Evolutionary conservation across 805 yeast species (phyloP).

Genomic region (Hanseniaspora vineae): DNA sequence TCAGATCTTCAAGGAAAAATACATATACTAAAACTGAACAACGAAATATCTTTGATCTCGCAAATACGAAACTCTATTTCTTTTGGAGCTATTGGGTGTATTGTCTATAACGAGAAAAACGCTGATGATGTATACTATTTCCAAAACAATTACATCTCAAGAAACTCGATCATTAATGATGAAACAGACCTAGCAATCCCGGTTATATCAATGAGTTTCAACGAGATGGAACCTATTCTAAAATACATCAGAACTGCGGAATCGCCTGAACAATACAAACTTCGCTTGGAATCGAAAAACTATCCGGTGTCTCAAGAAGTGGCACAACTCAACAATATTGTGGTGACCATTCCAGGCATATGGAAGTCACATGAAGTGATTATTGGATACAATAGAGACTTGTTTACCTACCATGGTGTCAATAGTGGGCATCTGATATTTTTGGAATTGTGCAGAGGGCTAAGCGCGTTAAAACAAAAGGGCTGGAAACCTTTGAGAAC

Average conservation of each 20-base stretch:
- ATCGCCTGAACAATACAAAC: not conserved
- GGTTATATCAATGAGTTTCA: slow-evolving; percentile 4
- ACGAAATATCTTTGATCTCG: slow-evolving; percentile 1
- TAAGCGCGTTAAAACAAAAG: slow-evolving; percentile 28
- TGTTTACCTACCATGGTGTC: slow-evolving; percentile 35
- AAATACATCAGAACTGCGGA: not conserved
- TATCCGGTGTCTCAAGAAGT: slow-evolving; percentile 34
- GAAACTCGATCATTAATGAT: slow-evolving; percentile 33
- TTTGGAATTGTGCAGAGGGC: slow-evolving; percentile 40
- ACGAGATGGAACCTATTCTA: not conserved
- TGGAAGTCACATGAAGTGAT: slow-evolving; percentile 38
- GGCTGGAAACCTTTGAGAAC: slow-evolving; percentile 70
- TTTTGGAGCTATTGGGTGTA: slow-evolving; percentile 49
- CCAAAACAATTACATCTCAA: slow-evolving; percentile 38
- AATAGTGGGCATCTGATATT: slow-evolving; percentile 37
- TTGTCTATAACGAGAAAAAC: slow-evolving; percentile 26
- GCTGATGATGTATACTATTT: slow-evolving; percentile 47
- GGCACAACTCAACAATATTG: slow-evolving; percentile 27
- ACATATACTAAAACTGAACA: slow-evolving; percentile 34
- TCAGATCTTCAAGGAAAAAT: slow-evolving; percentile 34
- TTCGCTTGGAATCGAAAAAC: not conserved
- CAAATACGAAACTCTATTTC: slow-evolving; percentile 50
- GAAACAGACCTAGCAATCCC: not conserved
- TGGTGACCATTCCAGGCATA: slow-evolving; percentile 45
- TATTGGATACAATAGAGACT: slow-evolving; percentile 45